Evolutionary conservation across 176 grass and related monocot genomes (phyloP).

Genomic region (Triticum monococcum): DNA sequence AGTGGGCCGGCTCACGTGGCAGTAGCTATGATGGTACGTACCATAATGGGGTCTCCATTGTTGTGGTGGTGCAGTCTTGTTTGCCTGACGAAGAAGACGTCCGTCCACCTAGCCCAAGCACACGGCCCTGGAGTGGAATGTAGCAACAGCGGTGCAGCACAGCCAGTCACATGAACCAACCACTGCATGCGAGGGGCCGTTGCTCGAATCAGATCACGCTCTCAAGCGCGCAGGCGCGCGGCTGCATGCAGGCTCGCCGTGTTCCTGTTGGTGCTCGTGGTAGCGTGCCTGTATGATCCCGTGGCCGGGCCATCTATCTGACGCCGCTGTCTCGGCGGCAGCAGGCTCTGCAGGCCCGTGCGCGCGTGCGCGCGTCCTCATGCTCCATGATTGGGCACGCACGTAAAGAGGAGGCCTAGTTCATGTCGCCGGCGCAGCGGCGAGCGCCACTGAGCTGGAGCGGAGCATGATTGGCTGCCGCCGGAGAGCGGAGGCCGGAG

Average conservation of each 20-base stretch:
- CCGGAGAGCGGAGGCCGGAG: neutral
- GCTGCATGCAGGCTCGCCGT: neutral
- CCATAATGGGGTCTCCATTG: no score
- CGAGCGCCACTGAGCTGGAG: neutral
- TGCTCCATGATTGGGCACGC: neutral
- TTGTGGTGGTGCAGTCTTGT: neutral
- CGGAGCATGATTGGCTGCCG: neutral
- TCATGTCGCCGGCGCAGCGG: neutral
- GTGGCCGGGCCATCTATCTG: neutral
- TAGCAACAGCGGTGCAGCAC: neutral
- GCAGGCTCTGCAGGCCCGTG: neutral
- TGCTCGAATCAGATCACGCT: slow-evolving; percentile 1
- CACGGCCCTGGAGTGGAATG: slow-evolving; percentile 3
- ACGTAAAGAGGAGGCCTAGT: neutral
- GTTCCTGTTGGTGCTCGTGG: neutral
- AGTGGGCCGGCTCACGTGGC: slow-evolving; percentile 17
- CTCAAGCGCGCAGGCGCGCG: neutral
- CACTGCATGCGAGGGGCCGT: neutral
- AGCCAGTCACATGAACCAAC: neutral
- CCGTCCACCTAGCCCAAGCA: slow-evolving; percentile 25
- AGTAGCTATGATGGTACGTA: neutral
- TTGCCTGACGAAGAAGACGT: neutral
- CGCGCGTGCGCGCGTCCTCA: neutral
- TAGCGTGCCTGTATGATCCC: no score
- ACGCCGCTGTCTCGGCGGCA: neutral